Conservation (phyloP, 2,329 filamentous ascomycete genomes). For the Fusarium circinatum region DNA sequence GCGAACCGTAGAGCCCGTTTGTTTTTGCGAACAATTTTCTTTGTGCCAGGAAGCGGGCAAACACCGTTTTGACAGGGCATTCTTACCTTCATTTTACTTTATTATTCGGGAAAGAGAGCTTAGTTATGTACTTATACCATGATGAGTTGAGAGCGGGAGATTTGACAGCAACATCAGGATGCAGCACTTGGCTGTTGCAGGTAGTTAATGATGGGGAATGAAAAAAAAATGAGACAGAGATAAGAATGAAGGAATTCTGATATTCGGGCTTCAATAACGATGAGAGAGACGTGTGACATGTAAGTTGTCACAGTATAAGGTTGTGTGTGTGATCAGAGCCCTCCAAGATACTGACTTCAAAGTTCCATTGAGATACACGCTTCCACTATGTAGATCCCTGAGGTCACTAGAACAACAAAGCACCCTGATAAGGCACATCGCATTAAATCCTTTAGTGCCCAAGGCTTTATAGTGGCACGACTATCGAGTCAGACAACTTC, state of each 20-base stretch:
- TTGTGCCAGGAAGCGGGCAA: slow-evolving; percentile 18
- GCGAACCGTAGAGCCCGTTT: slow-evolving; percentile 26
- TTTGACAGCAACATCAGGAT: slow-evolving; percentile 3
- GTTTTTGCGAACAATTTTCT: slow-evolving; percentile 33
- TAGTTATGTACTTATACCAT: slow-evolving; percentile 34
- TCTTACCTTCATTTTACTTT: slow-evolving; percentile 17
- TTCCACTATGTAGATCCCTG: background rate
- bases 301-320: background rate
- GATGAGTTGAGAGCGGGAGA: slow-evolving; percentile 13
- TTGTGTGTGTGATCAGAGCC: background rate
- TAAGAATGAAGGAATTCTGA: slow-evolving; percentile 23
- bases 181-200: slow-evolving; percentile 4
- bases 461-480: background rate
- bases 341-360: background rate
- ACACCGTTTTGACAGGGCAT: slow-evolving; percentile 18
- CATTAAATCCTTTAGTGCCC: background rate
- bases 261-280: background rate
- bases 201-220: slow-evolving; percentile 33
- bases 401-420: background rate
- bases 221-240: slow-evolving; percentile 17
- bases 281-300: background rate
- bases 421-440: background rate
- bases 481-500: background rate
- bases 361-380: background rate
- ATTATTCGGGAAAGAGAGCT: slow-evolving; percentile 11